Base-by-base conservation (phyloP, 306 rosid genomes). In the Fragaria ananassa region DNA sequence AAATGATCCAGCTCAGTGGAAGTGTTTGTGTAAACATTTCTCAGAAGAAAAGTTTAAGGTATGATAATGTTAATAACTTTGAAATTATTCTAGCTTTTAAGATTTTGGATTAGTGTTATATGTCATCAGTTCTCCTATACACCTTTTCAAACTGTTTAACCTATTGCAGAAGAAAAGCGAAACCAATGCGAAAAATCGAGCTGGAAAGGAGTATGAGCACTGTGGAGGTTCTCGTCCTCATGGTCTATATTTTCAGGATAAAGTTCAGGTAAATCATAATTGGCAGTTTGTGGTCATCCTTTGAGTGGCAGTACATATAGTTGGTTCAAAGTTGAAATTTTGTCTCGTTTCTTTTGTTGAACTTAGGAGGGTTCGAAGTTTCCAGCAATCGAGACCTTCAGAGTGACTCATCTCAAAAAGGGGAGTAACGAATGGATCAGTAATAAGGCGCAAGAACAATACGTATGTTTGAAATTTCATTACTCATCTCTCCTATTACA, bases 21-120 rank as follows among this genome's bases (percentile, higher is more conserved):
- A 53, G 60, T 53, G 60, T 53, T 53, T 53, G 21, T 53, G 60
- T n/a, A n/a, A 53, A 53, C 60, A 53, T 53, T 53, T 53, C 60
- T 53, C 60, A 19, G 60, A 53, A 4, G 60, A 53, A 19, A 53
- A 53, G 60, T 53, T 53, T 53, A 53, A 53, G 60, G 60, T 53
- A 53, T 53, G 60, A 53, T 51, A 51, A 2, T 8, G 25, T 53
- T 19, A 2, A 53, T n/a, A 53, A 53, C 11, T 53, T 49, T 15
- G 3, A 51, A 5, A 18, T 9, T 6, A 19, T n/a, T n/a, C 60
- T 19, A 53, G 60, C 27, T 4, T 53, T 51, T 17, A 51, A 51
- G 57, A 51, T 51, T 17, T 18, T 17, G 8, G 6, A 51, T 50
- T 18, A 5, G n/a, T 4, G 11, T 8, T 2, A 53, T 19, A 8